A percentile compares a stretch with the other conserved stretches of the same genome.
These are phyloP conservation scores for Russula lepida DNA, from an alignment of 768 basidiomycete genomes.

Conservation along the genomic window DNA sequence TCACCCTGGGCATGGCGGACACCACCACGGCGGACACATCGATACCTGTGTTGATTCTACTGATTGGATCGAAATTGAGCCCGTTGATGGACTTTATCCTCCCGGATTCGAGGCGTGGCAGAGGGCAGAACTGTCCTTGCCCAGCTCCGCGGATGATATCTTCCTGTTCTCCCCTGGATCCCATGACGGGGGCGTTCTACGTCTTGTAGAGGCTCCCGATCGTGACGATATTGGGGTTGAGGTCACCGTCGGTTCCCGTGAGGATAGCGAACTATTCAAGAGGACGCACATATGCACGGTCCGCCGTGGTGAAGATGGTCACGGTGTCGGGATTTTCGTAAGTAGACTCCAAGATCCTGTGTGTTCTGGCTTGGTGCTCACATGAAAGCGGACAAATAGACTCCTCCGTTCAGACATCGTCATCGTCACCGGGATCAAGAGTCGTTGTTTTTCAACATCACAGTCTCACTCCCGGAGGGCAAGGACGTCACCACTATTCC, in stretches of 20 bases:
- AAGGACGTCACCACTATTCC: neutral
- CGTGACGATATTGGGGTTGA: conserved; percentile 17
- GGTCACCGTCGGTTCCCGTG: neutral
- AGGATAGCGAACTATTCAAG: neutral
- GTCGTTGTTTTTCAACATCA: conserved; percentile 6
- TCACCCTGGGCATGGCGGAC: neutral
- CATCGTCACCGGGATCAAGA: neutral
- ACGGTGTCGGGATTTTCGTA: conserved; percentile 13
- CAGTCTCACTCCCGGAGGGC: conserved; percentile 9
- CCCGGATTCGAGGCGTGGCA: neutral
- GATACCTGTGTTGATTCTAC: conserved; percentile 1
- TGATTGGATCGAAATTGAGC: conserved; percentile 2
- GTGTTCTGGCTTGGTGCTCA: neutral
- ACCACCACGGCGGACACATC: neutral
- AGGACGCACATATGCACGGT: neutral
- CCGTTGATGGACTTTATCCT: neutral
- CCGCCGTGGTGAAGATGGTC: neutral
- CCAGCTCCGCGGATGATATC: neutral
- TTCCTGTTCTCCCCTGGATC: conserved; percentile 2
- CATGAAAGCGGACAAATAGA: neutral
- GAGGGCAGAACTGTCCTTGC: conserved; percentile 5
- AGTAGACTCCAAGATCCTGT: neutral
- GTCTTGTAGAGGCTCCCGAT: neutral
- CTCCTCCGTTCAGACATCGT: neutral
- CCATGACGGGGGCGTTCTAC: neutral